These are phyloP conservation scores for Eucalyptus grandis DNA, from an alignment of 345 rosid genomes.

Conservation along the genomic window DNA sequence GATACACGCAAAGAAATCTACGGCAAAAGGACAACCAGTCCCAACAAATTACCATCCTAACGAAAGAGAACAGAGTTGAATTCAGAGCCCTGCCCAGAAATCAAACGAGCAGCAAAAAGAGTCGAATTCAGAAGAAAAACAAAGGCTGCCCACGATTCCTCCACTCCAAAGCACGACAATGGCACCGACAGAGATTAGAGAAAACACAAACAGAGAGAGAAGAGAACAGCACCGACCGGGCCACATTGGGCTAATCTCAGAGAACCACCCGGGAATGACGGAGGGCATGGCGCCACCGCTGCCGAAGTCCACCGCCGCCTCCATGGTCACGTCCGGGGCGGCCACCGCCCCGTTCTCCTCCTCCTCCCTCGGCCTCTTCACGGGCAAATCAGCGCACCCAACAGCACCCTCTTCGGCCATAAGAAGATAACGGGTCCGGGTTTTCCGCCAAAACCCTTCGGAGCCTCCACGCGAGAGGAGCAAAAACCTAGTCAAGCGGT, in stretches of 20 bases:
- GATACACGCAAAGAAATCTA: neutral
- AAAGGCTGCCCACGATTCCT: neutral
- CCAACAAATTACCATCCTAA: neutral
- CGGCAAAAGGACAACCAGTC: neutral
- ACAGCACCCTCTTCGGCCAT: neutral
- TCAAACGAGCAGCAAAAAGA: neutral
- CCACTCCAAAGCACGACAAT: neutral
- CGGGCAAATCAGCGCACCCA: conserved; percentile 8
- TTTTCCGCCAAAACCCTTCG: neutral
- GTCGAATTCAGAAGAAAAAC: neutral
- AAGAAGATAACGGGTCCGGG: neutral
- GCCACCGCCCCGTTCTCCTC: conserved; percentile 16
- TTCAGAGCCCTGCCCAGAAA: neutral
- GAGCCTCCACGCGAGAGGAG: neutral
- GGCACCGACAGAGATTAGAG: neutral
- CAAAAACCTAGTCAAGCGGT: neutral
- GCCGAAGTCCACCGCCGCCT: neutral
- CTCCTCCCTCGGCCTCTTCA: conserved; percentile 29
- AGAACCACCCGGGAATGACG: conserved; percentile 48
- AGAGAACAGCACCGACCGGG: conserved; percentile 19
- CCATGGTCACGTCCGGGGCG: conserved; percentile 4
- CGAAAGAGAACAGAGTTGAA: neutral
- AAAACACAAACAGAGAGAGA: neutral
- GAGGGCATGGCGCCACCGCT: neutral
- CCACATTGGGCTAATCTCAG: conserved; percentile 55